Base-by-base conservation (phyloP, 2,329 filamentous ascomycete species). In the Aplosporella prunicola region DNA sequence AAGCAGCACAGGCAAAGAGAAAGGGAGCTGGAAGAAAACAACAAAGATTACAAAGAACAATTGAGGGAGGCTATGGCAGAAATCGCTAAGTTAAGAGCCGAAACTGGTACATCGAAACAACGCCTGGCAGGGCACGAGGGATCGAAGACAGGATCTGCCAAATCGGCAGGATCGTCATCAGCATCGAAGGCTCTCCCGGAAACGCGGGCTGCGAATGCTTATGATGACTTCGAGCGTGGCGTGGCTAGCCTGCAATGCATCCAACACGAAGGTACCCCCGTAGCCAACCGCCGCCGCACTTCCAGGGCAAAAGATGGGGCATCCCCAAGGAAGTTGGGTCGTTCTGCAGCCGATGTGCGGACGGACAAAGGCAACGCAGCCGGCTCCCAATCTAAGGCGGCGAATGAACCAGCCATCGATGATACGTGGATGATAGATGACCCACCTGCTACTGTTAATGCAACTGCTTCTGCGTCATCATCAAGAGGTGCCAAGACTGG, bases 1-100 rank as follows among this genome's bases (percentile, higher is more conserved):
- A 68, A 72, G 44, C 80, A 73, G 51, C 75, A 80, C 17, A 62
- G 68, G 20, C 60, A 67, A 37, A 76, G 85, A 64, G 81, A 87
- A 53, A 65, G 71, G 2, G 69, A 80, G 39, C 64, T 83, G 42
- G 72, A 77, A 36, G 65, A 69, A 5, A 70, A 78, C 42, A 69
- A 80, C 46, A 62, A 61, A 38, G 62, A 64, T 9, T 55, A 58
- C 13, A 57, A 64, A 31, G 57, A 62, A 36, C 48, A 49, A 23
- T 40, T 62, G 25, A 54, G 53, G 23, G 45, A 52, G 34, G 50
- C 52, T 7, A 49, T 58, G 48, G 49, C 49, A 7, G 58, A 60
- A 32, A 57, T 54, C 22, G 37, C 44, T 8, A 51, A 50, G 9
- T 47, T 51, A 8, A 55, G 47, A 20, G 50, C 55, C 24, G 56